Base-by-base conservation (phyloP, 441 rosid species). In the Rhodomyrtus psidioides region DNA sequence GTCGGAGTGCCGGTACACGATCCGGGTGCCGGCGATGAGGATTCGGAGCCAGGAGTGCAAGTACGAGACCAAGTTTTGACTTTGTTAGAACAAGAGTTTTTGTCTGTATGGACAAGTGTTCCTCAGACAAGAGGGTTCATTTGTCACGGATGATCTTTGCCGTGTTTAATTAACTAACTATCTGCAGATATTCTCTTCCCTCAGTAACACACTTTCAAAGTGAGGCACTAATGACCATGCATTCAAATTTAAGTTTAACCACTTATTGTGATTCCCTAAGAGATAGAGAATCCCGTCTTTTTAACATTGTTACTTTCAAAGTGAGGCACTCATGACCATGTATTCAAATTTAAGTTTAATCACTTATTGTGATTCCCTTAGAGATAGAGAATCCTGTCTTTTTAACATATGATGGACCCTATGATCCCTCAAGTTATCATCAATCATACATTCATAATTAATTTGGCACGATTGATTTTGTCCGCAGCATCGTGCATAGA, bases 31-130 rank as follows among this genome's bases (percentile, higher is more conserved):
- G 59, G 85, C 91, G 21, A 70, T 92, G 89, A 84, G 62, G 84
- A 86, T 96, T 19, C 85, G 49, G 70, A 87, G 84, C 57, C 94
- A 93, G 88, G 82, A 89, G 19, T 95, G 97, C 86, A 87, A 84
- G 85, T 86, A 42, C 84, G 87, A 56, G 79, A 49, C 92, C 16
- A 88, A 91, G 88, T 55, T 91, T 17, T 94, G 90, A 91, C 14
- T 39, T 7, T 27, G 46, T 65, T 30, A 5, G 2, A 34, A 6
- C 76, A 34, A 19, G 76, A 34, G 14, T 62, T 9, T 19, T 30
- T 62, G 75, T 62, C 24, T 9, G 26, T 30, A 17, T 7, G 44
- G 75, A 16, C 28, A 17, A 30, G 13, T 30, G 4, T 17, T 5
- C 44, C 26, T 30, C 26, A 2, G 46, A 44, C 7, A 30, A 30